phyloP scores from a whole-genome alignment of 1,139 yeast genomes.

The Torulaspora globosa region DNA sequence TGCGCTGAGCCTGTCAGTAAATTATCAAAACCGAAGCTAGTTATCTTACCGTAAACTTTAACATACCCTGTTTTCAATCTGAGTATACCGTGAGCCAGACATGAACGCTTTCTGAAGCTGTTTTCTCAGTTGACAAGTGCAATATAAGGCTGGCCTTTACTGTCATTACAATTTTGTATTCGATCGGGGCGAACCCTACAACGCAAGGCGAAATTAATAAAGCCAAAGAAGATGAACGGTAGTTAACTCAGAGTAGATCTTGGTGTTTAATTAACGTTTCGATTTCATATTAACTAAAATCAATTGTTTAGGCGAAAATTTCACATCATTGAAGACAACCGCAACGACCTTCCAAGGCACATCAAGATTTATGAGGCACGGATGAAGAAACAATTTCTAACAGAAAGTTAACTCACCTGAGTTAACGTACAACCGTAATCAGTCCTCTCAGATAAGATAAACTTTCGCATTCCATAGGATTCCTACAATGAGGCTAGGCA shows the following conservation, averaged over 20 bases:
- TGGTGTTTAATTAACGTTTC: conserved; percentile 37
- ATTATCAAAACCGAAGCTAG: background rate
- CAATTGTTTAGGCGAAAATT: conserved; percentile 35
- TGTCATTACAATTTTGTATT: background rate
- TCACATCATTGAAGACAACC: conserved; percentile 32
- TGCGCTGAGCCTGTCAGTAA: conserved; percentile 22
- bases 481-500: conserved; percentile 46
- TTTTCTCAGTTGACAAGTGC: background rate
- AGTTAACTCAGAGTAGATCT: conserved; percentile 39
- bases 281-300: conserved; percentile 32
- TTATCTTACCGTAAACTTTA: background rate
- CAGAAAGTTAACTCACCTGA: conserved; percentile 14
- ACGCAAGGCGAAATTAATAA: background rate
- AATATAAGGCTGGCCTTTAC: background rate
- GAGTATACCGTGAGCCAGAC: conserved; percentile 44
- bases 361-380: background rate
- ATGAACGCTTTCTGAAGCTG: conserved; percentile 22
- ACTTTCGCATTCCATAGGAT: conserved; percentile 41
- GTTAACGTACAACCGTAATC: conserved; percentile 6
- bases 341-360: background rate
- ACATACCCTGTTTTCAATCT: conserved; percentile 41
- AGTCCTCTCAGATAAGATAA: conserved; percentile 27
- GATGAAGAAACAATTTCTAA: conserved; percentile 4
- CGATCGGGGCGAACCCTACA: background rate
- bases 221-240: background rate